Evolutionary conservation across 495 filamentous ascomycete genomes (phyloP).

Genomic region (Penicillium argentinense): DNA sequence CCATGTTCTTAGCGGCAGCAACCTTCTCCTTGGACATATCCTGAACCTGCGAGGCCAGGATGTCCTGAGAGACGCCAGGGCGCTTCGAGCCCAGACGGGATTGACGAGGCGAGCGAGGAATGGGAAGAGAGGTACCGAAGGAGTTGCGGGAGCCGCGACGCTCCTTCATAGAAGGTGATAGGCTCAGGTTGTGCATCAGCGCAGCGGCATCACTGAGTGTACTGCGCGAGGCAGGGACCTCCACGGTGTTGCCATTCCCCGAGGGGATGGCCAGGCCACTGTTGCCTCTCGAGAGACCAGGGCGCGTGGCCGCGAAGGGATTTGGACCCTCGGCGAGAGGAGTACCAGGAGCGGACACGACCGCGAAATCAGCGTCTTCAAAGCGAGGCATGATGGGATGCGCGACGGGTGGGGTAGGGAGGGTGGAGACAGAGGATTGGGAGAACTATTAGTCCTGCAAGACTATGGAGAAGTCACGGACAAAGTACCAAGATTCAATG

Average conservation of each 20-base stretch:
- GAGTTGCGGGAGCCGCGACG: slow-evolving; percentile 74
- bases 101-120: slow-evolving; percentile 68
- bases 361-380: slow-evolving; percentile 56
- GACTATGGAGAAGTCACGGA: slow-evolving; percentile 4
- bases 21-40: slow-evolving; percentile 70
- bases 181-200: slow-evolving; percentile 73
- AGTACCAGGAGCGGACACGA: slow-evolving; percentile 36
- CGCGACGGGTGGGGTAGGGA: slow-evolving; percentile 2
- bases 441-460: not conserved
- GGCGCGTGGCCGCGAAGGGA: not conserved
- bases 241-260: slow-evolving; percentile 56
- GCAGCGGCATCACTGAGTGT: slow-evolving; percentile 66
- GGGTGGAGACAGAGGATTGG: slow-evolving; percentile 9
- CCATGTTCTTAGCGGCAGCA: slow-evolving; percentile 64
- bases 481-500: slow-evolving; percentile 6
- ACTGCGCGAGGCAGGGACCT: slow-evolving; percentile 70
- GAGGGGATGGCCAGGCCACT: slow-evolving; percentile 49
- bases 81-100: slow-evolving; percentile 61
- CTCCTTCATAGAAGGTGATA: slow-evolving; percentile 64
- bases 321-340: slow-evolving; percentile 20
- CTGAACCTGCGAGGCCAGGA: slow-evolving; percentile 72
- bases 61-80: slow-evolving; percentile 56
- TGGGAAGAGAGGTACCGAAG: slow-evolving; percentile 74
- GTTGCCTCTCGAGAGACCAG: slow-evolving; percentile 13
- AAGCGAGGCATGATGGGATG: slow-evolving; percentile 60